A percentile compares a stretch with the other conserved stretches of the same genome.
Evolutionary conservation across 2,329 filamentous ascomycete genomes (phyloP).

Genomic region (Colletotrichum sp.): DNA sequence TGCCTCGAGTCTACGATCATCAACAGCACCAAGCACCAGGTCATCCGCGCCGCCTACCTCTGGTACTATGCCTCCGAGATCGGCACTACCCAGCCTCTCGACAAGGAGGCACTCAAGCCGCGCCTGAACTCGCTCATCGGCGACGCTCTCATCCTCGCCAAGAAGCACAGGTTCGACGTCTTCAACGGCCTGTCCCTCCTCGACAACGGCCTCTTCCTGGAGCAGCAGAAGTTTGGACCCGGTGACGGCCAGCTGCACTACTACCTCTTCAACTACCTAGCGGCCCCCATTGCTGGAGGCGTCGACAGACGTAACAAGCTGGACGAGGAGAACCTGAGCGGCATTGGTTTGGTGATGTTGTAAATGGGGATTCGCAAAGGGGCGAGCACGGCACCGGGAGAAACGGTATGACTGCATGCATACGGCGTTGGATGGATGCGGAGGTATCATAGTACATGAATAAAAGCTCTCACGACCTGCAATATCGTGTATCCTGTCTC

Average conservation of each 20-base stretch:
- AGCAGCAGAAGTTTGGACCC: constrained; percentile 91
- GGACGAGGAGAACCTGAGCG: constrained; percentile 80
- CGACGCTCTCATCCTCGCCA: constrained; percentile 88
- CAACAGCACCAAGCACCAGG: constrained; percentile 76
- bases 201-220: constrained; percentile 92
- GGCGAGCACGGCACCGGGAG: background rate
- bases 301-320: constrained; percentile 80
- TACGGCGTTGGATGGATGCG: constrained; percentile 1
- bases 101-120: constrained; percentile 69
- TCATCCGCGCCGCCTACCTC: constrained; percentile 89
- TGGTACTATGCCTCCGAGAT: constrained; percentile 95
- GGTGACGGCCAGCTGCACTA: constrained; percentile 96
- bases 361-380: constrained; percentile 25
- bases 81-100: constrained; percentile 65
- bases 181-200: constrained; percentile 95
- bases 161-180: constrained; percentile 86
- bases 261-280: constrained; percentile 97
- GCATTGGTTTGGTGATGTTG: constrained; percentile 86
- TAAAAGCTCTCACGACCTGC: background rate
- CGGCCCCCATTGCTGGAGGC: constrained; percentile 83
- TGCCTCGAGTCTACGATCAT: constrained; percentile 93
- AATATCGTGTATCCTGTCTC: background rate
- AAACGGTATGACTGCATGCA: background rate
- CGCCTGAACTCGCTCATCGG: constrained; percentile 81
- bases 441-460: constrained; percentile 16